Conservation (phyloP, 306 rosid species). For the Cucumis melo region DNA sequence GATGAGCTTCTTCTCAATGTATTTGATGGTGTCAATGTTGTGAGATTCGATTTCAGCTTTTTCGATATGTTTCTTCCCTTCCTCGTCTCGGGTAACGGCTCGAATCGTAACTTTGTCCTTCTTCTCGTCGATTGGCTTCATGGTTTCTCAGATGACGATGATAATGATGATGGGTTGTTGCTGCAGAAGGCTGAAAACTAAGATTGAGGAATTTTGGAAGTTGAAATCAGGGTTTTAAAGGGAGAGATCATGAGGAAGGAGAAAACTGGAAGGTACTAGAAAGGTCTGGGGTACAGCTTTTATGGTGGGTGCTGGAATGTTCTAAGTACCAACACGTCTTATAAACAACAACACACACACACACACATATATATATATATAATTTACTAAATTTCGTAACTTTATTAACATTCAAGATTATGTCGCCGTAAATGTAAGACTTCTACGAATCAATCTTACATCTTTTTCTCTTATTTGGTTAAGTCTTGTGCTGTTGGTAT, state of each 20-base stretch:
- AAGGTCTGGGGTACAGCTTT: background rate
- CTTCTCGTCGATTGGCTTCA: constrained; percentile 47
- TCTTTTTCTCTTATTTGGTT: no score
- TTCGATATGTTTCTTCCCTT: constrained; percentile 48
- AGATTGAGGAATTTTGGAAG: no score
- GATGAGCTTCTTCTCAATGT: constrained; percentile 54
- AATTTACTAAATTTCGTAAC: no score
- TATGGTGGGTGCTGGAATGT: background rate
- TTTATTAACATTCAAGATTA: no score
- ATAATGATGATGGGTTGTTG: no score
- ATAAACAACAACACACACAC: no score
- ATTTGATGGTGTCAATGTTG: constrained; percentile 45
- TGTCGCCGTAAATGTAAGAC: no score
- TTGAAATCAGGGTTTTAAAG: background rate
- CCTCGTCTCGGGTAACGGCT: constrained; percentile 52
- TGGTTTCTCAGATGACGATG: background rate
- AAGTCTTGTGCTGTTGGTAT: no score
- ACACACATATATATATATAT: no score
- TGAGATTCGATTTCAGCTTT: constrained; percentile 34
- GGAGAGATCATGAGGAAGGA: background rate
- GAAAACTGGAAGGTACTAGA: background rate
- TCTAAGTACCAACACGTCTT: background rate
- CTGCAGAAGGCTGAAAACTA: background rate
- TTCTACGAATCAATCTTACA: no score
- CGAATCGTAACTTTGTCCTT: constrained; percentile 37